A percentile compares a stretch with the other conserved stretches of the same genome.
These are phyloP conservation scores for Akebia trifoliata DNA, from an alignment of 164 flowering plant genomes.

Conservation along the genomic window DNA sequence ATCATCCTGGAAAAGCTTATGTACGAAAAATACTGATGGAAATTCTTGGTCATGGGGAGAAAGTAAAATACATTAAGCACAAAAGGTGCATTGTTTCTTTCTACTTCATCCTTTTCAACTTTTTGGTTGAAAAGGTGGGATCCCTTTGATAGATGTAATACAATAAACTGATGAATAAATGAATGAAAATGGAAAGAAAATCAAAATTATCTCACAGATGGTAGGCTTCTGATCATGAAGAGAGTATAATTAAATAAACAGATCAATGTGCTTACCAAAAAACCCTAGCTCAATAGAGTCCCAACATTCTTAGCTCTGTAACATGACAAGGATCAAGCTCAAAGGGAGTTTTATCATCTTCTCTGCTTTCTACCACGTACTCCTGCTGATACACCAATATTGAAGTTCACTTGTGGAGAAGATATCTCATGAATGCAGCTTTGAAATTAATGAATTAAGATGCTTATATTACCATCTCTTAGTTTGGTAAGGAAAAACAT, in stretches of 20 bases:
- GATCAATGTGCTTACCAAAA: constrained; percentile 20
- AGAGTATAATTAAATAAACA: not conserved
- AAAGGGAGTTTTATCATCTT: constrained; percentile 48
- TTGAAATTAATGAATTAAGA: not conserved
- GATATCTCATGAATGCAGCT: too few species aligned
- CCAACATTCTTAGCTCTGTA: constrained; percentile 83
- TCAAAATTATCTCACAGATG: not conserved
- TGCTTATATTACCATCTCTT: too few species aligned
- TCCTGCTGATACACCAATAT: constrained; percentile 42
- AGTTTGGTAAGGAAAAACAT: too few species aligned
- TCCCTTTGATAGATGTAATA: not conserved
- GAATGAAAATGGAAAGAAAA: constrained; percentile 10
- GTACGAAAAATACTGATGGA: too few species aligned
- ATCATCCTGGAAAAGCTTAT: too few species aligned
- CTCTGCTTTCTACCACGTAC: constrained; percentile 88
- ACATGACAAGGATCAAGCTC: constrained; percentile 83
- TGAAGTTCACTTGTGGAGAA: not conserved
- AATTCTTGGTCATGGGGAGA: not conserved
- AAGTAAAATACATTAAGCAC: not conserved
- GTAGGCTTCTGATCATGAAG: not conserved
- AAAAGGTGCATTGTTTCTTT: too few species aligned
- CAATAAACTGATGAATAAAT: not conserved
- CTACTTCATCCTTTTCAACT: too few species aligned
- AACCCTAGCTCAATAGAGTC: constrained; percentile 52
- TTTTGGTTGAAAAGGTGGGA: not conserved